Evolutionary conservation across 2,329 filamentous ascomycete genomes (phyloP).

Genomic region (Cordyceps cicadae): DNA sequence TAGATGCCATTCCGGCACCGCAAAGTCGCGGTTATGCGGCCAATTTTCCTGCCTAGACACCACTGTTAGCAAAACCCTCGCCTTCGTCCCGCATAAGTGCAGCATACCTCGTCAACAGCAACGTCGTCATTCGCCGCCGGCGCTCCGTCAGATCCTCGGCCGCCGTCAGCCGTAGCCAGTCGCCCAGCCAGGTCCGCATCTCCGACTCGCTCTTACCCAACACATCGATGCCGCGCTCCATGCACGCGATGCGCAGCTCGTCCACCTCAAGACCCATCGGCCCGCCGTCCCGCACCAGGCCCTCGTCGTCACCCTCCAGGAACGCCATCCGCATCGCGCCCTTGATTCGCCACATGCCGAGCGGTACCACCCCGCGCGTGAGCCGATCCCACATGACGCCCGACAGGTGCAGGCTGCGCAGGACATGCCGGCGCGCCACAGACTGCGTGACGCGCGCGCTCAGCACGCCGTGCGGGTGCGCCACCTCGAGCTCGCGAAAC

Average conservation of each 20-base stretch:
- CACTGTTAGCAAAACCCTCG: neutral
- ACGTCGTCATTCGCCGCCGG: constrained; percentile 30
- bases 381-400: constrained; percentile 41
- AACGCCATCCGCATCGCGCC: constrained; percentile 51
- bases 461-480: constrained; percentile 27
- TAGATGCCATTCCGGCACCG: constrained; percentile 34
- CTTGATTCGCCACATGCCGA: constrained; percentile 43
- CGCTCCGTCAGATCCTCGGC: constrained; percentile 29
- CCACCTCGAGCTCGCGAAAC: constrained; percentile 35
- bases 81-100: neutral
- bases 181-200: constrained; percentile 37
- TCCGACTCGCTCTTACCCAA: constrained; percentile 49
- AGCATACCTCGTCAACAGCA: constrained; percentile 35
- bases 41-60: constrained; percentile 30
- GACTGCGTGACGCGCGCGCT: constrained; percentile 23
- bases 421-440: constrained; percentile 29
- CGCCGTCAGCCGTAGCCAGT: constrained; percentile 41
- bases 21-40: constrained; percentile 33
- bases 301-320: constrained; percentile 60
- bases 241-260: constrained; percentile 63
- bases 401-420: constrained; percentile 37
- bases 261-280: constrained; percentile 44
- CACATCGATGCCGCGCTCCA: constrained; percentile 58
- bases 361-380: constrained; percentile 33
- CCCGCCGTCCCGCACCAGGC: constrained; percentile 58